A percentile compares a stretch with the other conserved stretches of the same genome.
Conservation (phyloP, 2,329 filamentous ascomycete species). For the Aotearoamyces nothofagi region DNA sequence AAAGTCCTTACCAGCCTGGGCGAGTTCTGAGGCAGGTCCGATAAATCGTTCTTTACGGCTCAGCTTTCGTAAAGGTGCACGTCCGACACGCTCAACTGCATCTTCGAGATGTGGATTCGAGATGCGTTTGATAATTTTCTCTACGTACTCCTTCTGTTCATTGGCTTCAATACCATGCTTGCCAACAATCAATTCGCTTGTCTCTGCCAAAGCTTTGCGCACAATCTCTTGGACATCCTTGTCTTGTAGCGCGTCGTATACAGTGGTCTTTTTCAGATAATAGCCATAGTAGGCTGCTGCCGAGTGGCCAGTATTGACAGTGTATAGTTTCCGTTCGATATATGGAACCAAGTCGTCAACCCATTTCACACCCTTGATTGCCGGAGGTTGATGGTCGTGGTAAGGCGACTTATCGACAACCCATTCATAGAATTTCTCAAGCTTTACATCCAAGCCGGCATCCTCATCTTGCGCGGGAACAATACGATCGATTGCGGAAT, state of each 20-base stretch:
- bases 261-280: conserved; percentile 69
- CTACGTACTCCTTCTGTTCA: conserved; percentile 75
- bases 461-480: conserved; percentile 77
- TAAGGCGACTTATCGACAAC: conserved; percentile 85
- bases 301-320: conserved; percentile 95
- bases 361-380: conserved; percentile 82
- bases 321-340: conserved; percentile 99
- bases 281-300: conserved; percentile 93
- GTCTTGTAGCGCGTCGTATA: conserved; percentile 79
- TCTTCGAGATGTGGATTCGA: conserved; percentile 89
- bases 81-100: conserved; percentile 85
- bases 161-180: conserved; percentile 68
- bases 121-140: conserved; percentile 85
- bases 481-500: conserved; percentile 96
- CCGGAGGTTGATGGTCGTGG: conserved; percentile 49
- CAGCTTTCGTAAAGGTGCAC: conserved; percentile 86
- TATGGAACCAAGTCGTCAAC: conserved; percentile 84
- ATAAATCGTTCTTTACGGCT: conserved; percentile 93
- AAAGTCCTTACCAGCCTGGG: conserved; percentile 61
- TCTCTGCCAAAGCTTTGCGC: conserved; percentile 67
- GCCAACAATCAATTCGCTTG: conserved; percentile 66
- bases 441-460: conserved; percentile 76
- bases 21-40: conserved; percentile 77
- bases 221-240: conserved; percentile 68
- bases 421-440: conserved; percentile 99